A percentile compares a stretch with the other conserved stretches of the same genome.
Conservation (phyloP, 768 basidiomycete genomes). For the Tremella yokohamensis region DNA sequence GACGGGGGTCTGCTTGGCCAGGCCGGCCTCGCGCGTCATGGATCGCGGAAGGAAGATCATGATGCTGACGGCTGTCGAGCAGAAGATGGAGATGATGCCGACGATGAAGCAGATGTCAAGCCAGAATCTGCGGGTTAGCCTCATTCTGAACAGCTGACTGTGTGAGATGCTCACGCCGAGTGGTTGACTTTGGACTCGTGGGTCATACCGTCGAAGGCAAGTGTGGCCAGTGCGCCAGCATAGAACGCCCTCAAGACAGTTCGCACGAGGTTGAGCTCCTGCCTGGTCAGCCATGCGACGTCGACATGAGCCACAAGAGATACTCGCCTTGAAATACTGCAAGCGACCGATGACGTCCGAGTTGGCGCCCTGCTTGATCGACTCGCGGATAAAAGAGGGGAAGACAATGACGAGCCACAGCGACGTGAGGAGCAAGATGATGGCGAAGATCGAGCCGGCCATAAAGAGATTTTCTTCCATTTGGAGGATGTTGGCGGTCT, state of each 20-base stretch:
- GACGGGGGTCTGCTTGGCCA: conserved; percentile 14
- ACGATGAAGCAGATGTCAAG: conserved; percentile 20
- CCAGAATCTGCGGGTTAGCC: conserved; percentile 28
- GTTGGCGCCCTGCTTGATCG: conserved; percentile 38
- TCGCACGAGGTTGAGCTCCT: conserved; percentile 27
- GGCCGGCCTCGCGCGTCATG: conserved; percentile 18
- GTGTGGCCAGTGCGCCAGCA: conserved; percentile 19
- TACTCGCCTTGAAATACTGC: conserved; percentile 31
- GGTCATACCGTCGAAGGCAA: conserved; percentile 34
- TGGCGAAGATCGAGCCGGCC: conserved; percentile 24
- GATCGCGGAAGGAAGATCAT: conserved; percentile 42
- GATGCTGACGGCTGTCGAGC: conserved; percentile 32
- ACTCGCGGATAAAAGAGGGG: conserved; percentile 39
- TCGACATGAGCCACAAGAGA: too few relatives aligned
- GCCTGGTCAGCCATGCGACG: too few relatives aligned
- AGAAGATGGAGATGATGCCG: conserved; percentile 32
- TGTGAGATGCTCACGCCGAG: conserved; percentile 20
- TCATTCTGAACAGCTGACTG: background rate
- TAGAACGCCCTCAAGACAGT: conserved; percentile 35
- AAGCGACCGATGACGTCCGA: conserved; percentile 36
- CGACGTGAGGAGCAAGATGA: conserved; percentile 16
- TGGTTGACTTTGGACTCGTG: conserved; percentile 23
- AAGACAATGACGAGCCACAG: conserved; percentile 30
- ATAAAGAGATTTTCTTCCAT: conserved; percentile 42
- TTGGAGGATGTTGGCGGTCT: conserved; percentile 23